Base-by-base conservation (phyloP, 2,329 filamentous ascomycete species). In the Rhinocladiella similis region DNA sequence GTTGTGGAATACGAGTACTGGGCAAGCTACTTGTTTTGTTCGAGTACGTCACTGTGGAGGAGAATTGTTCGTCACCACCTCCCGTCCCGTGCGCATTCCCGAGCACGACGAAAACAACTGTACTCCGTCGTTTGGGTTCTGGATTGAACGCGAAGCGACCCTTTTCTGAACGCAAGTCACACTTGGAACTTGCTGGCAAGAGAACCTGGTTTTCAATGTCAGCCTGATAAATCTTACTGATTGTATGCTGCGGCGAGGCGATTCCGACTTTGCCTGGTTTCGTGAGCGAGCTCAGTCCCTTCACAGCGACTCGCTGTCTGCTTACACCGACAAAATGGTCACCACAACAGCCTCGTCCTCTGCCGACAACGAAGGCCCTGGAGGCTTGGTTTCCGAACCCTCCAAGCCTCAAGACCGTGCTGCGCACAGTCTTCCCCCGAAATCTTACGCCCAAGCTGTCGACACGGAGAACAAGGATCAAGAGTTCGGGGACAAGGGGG, bases 401-500 rank as follows among this genome's bases (percentile, higher is more conserved):
- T 66, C 71, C 22, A 38, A 63, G 12, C 66, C 69, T 12, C 61
- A 66, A 49, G 69, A 69, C 39, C 69, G 69, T 54, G 60, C 68
- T 57, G 65, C 69, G 52, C 56, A 68, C 25, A 53, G 69, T 41
- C 65, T 73, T 7, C 65, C 69, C 38, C 74, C 62, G 13, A 77
- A 75, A 59, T 73, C 70, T 22, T 75, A 75, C 54, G 72, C 69
- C 45, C 70, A 71, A 61, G 73, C 57, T n/a, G 57, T 66, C 13
- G 66, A 63, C 14, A 35, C 51, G 19, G 16, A 27, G 18, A 12
- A 33, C 39, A 38, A 50, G 1, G 22, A 35, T 12, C 29, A 9
- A 33, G 10, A 33, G 29, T 33, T 33, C 29, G 29, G 29, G 10
- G 29, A 12, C 29, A 33, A 33, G 10, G 29, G 10, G 29, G 29